Evolutionary conservation across 495 filamentous ascomycete genomes (phyloP), one percentile per base, ranked within the genome.

Genomic region (Thermochaetoides thermophila): DNA sequence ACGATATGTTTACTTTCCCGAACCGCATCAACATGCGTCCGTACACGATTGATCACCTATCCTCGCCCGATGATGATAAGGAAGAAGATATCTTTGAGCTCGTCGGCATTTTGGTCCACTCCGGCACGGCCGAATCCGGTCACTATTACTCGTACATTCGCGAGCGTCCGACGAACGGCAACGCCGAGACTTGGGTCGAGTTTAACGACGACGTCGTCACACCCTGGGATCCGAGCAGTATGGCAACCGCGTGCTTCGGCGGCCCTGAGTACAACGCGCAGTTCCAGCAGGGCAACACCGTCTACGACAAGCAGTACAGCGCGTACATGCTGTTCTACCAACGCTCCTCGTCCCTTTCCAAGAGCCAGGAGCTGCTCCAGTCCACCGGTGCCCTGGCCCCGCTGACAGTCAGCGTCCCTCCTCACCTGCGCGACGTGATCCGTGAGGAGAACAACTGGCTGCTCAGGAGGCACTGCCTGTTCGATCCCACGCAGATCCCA

Each of bases 291-390:
- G 56, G 39, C 57, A 68, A 43, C 31, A 46, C 49, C 47, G 56
- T 46, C 40, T 69, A 45, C 33, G 69, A 73, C 33, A 92, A 89
- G 49, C 63, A 65, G 6, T 86, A 76, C 60, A 91, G 79, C 54
- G 89, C 86, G 12, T 99, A 99, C 47, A 94, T 96, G 84, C 66
- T 99, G 24, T 95, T 99, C 57, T 99, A 96, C 48, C 80, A 94
- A 50, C 71, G 89, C 36, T 74, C 77, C 4, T 74, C 78, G 1
- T 72, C 70, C 9, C 62, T 83, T 35, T 63, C 69, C 13, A 53
- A 42, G 34, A 59, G 63, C 31, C 62, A 68, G 45, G 51, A 57
- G 25, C 39, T 52, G 1, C 43, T 66, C 7, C 45, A 39, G 29
- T 29, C 27, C 4, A 43, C 47, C 4, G 49, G 49, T 24, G 17